Base-by-base conservation (phyloP, 345 rosid species). In the Raphanus raphanistrum region DNA sequence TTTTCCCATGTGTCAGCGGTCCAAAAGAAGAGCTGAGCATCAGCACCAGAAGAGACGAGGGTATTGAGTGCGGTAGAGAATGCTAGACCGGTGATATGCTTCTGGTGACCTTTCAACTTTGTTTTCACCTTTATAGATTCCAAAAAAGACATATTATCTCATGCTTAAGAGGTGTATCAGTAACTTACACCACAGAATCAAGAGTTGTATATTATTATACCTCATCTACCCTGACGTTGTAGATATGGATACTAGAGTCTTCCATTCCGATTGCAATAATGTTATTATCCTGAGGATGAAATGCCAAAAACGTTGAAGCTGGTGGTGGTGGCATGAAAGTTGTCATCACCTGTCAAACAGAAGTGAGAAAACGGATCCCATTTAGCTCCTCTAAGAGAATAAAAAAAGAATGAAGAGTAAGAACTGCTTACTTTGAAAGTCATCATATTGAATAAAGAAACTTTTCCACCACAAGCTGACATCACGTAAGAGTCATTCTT, bases 1-100 rank as follows among this genome's bases (percentile, higher is more conserved):
- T 76, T 89, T 45, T 94, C 98, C 98, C 97, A 94, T 4, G 85
- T 54, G 38, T 90, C 96, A 59, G 83, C 77, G 77, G 85, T 88
- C 98, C 98, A 94, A 60, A 82, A 78, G 52, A 80, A 82, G 73
- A 91, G 84, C 93, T 93, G 97, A 79, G 96, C 88, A 87, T 93
- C 98, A 11, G 94, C 96, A 32, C 97, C 98, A 3, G 96, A 86
- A 17, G 98, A 93, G 64, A 91, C 91, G 13, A 93, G 83, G 55
- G 81, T 73, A 68, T 88, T 90, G 59, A 88, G 86, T 54, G 59
- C 79, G 8, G 71, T 75, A 62, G 97, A 88, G 85, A 91, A 93
- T 63, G 97, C 97, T 68, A 93, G 84, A 61, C 98, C 97, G 3
- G 87, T 90, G 31, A 93, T 82, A 65, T 82, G 84, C 82, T 90